These are phyloP conservation scores for Komagataea norvegica DNA, from an alignment of 1,139 yeast genomes.

Conservation along the genomic window DNA sequence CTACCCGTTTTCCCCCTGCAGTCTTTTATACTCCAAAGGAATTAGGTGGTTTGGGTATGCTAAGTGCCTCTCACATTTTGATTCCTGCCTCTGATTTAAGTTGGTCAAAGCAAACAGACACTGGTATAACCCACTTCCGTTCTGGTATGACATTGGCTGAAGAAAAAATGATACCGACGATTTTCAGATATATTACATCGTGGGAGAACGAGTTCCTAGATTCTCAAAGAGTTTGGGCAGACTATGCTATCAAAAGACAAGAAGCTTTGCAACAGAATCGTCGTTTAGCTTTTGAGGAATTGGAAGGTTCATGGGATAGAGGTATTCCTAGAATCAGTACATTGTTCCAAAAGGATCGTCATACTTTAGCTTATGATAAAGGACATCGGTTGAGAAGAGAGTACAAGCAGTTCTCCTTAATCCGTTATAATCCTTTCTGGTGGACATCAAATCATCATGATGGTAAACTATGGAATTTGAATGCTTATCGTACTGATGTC, in stretches of 20 bases:
- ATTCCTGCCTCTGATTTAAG: constrained; percentile 90
- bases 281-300: constrained; percentile 84
- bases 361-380: constrained; percentile 89
- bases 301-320: constrained; percentile 93
- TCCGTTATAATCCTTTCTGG: constrained; percentile 87
- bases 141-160: constrained; percentile 85
- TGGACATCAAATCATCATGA: constrained; percentile 95
- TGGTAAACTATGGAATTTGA: constrained; percentile 92
- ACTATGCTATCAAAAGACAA: constrained; percentile 82
- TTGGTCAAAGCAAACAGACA: constrained; percentile 91
- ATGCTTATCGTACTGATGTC: constrained; percentile 90
- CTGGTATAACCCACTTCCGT: constrained; percentile 91
- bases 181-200: constrained; percentile 85
- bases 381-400: constrained; percentile 85
- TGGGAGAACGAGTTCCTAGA: constrained; percentile 97
- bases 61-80: constrained; percentile 91
- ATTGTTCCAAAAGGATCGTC: constrained; percentile 90
- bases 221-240: constrained; percentile 97
- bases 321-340: constrained; percentile 97
- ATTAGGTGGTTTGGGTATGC: constrained; percentile 95
- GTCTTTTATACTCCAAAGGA: constrained; percentile 98
- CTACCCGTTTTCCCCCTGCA: constrained; percentile 97
- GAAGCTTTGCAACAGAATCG: constrained; percentile 87
- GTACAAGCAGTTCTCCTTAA: constrained; percentile 67
- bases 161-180: constrained; percentile 83